phyloP scores from a whole-genome alignment of 139 green algal species.

The Ettlia oleoabundans region DNA sequence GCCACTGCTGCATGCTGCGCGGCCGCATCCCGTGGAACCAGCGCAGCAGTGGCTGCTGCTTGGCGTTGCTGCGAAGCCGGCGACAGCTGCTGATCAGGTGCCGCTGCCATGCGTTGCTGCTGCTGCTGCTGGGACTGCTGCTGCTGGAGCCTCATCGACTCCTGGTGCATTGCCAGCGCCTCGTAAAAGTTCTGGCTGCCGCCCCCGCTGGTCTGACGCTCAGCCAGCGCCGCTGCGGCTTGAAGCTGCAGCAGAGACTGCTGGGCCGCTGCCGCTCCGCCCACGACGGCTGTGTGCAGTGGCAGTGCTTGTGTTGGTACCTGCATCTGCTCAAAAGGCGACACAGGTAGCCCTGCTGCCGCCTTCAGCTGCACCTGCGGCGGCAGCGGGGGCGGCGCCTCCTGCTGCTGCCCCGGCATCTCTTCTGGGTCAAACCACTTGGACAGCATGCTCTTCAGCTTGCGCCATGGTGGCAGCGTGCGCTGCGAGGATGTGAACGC shows the following conservation, averaged over 20 bases:
- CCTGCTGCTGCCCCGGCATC: conserved; percentile 15
- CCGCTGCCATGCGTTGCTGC: neutral
- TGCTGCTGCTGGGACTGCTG: neutral
- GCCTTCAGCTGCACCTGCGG: neutral
- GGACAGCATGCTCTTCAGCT: conserved; percentile 55
- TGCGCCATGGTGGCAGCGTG: conserved; percentile 69
- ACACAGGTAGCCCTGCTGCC: neutral
- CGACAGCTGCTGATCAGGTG: neutral
- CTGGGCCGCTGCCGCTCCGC: too few relatives aligned
- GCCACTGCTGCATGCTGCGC: too few relatives aligned
- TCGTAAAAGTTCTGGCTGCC: conserved; percentile 24
- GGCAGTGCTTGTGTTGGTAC: too few relatives aligned
- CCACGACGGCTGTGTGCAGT: too few relatives aligned
- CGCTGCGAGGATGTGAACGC: conserved; percentile 37
- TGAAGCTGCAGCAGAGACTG: conserved; percentile 13
- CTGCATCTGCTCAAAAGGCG: neutral
- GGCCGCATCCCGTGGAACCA: neutral
- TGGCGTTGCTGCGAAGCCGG: neutral
- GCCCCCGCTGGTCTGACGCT: neutral
- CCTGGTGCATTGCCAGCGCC: conserved; percentile 21
- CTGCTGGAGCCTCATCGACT: conserved; percentile 30
- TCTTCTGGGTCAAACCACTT: conserved; percentile 61
- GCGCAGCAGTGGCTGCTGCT: neutral
- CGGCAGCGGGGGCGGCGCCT: neutral
- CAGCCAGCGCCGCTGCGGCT: conserved; percentile 6